phyloP scores from a whole-genome alignment of 2,329 filamentous ascomycete species.

The Penicillium brasilianum region DNA sequence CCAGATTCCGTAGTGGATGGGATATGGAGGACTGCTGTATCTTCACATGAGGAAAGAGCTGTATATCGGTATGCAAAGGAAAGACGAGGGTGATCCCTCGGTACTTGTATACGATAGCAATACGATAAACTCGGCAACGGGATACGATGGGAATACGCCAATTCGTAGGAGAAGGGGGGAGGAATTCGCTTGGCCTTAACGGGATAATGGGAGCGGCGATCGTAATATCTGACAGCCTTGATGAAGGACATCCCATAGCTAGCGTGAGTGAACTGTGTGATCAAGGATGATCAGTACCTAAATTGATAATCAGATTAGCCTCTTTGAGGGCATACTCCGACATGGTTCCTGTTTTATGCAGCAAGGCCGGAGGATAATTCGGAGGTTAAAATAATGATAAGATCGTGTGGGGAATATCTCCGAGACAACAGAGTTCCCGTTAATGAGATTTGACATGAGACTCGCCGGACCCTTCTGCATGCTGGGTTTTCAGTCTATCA shows the following conservation, averaged over 20 bases:
- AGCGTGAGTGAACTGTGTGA: neutral
- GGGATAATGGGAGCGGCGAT: neutral
- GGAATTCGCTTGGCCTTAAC: neutral
- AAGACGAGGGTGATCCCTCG: conserved; percentile 7
- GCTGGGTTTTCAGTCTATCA: too few species aligned
- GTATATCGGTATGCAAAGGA: neutral
- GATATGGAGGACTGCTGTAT: neutral
- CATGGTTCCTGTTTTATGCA: neutral
- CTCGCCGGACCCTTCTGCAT: too few species aligned
- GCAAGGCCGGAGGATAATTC: neutral
- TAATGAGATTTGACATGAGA: neutral
- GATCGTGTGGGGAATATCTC: neutral
- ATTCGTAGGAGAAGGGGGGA: neutral
- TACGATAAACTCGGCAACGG: conserved; percentile 15
- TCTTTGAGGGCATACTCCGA: neutral
- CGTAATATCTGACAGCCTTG: neutral
- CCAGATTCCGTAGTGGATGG: neutral
- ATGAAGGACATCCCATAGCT: neutral
- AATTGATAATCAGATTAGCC: neutral
- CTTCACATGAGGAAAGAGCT: neutral
- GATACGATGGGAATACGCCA: conserved; percentile 3
- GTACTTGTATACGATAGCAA: conserved; percentile 22
- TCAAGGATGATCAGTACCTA: neutral
- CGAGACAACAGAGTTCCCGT: neutral
- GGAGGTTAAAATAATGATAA: neutral